Evolutionary conservation across 768 basidiomycete species (phyloP), one percentile per base, ranked within the genome.

Genomic region (Suillus americanus): DNA sequence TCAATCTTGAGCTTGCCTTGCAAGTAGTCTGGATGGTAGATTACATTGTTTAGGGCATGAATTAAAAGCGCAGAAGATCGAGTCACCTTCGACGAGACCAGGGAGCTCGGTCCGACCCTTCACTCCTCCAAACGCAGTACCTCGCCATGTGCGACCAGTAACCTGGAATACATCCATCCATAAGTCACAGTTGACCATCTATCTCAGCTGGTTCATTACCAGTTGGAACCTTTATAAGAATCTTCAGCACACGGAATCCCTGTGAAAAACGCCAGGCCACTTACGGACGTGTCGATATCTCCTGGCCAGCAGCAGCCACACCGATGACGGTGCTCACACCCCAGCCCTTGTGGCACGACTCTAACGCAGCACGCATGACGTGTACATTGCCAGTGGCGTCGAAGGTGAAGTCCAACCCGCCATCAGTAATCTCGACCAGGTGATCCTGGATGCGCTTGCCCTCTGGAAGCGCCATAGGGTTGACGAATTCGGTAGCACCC

Each of bases 341-440:
- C 97, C 97, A 99, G 16, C 97, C 97, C 75, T 99, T 99, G 79
- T 99, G 97, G 77, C 95, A 98, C n/a, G 95, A 92, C 79, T 99
- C 97, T 55, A 99, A 86, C 30, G 97, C 97, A 57, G 89, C 82
- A 66, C 96, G 88, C 96, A 97, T 98, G 67, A 97, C 95, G 35
- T 94, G 81, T 12, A 95, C 91, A 74, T 97, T 98, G 25, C 97
- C 97, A 12, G 97, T 99, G 70, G 90, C 92, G 72, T 99, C 97
- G 72, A 96, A 99, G 14, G 97, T 99, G 76, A 88, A 98, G 79
- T 99, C 97, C 43, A 97, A 82, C 30, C 97, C 97, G 20, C 97
- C 97, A 71, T 99, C 97, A 3, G 97, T 99, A 69, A 95, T 85
- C 73, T 95, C 92, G 54, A 97, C 82, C 38, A 99, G 85, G 72